phyloP scores from a whole-genome alignment of 2,329 filamentous ascomycete species.

The Pseudovirgaria hyperparasitica region DNA sequence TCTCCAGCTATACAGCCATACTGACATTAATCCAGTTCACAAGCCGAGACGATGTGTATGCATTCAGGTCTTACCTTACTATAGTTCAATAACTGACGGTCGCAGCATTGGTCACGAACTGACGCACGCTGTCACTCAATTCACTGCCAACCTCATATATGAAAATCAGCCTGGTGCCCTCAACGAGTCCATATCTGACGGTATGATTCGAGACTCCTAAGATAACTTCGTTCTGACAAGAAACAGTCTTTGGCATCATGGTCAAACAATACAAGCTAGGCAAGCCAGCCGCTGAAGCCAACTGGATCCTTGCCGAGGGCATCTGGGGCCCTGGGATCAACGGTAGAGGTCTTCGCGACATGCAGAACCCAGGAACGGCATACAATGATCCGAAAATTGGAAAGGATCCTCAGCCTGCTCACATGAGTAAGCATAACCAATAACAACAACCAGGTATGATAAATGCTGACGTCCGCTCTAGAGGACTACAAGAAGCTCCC shows the following conservation, averaged over 20 bases:
- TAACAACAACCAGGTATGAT: background rate
- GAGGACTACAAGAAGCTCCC: slow-evolving; percentile 24
- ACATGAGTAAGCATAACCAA: slow-evolving; percentile 2
- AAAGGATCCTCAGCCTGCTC: slow-evolving; percentile 38
- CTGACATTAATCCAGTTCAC: too few relatives aligned
- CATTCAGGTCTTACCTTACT: too few relatives aligned
- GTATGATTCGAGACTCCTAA: too few relatives aligned
- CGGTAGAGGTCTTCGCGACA: slow-evolving; percentile 39
- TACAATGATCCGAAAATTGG: slow-evolving; percentile 41
- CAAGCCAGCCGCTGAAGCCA: slow-evolving; percentile 27
- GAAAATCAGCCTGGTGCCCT: slow-evolving; percentile 40
- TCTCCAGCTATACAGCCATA: too few relatives aligned
- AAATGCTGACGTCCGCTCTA: background rate
- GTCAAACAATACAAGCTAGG: slow-evolving; percentile 38
- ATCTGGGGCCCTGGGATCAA: slow-evolving; percentile 39
- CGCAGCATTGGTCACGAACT: slow-evolving; percentile 47
- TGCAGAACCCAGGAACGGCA: slow-evolving; percentile 42
- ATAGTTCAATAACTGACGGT: too few relatives aligned
- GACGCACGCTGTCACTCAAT: slow-evolving; percentile 42
- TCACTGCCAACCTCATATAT: slow-evolving; percentile 39
- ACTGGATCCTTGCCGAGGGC: slow-evolving; percentile 42
- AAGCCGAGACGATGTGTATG: too few relatives aligned
- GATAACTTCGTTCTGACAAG: too few relatives aligned
- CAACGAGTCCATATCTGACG: slow-evolving; percentile 45
- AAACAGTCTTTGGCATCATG: slow-evolving; percentile 47